phyloP scores from a whole-genome alignment of 2,329 filamentous ascomycete species.

The Thelonectria olida region DNA sequence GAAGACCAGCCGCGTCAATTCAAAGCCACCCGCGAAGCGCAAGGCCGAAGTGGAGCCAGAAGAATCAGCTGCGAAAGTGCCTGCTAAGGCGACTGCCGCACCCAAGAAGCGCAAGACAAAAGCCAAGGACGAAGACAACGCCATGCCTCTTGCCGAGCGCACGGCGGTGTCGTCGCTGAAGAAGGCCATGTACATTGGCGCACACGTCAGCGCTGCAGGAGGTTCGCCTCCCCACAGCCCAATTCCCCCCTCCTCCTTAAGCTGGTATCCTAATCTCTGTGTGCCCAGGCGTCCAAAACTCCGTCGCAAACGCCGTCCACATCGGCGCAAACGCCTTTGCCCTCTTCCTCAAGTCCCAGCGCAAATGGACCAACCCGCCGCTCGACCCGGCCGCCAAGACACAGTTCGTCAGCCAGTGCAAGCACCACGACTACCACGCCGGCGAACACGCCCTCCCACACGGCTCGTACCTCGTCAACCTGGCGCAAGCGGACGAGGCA shows the following conservation, averaged over 20 bases:
- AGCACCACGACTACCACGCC: slow-evolving; percentile 75
- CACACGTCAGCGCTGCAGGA: slow-evolving; percentile 90
- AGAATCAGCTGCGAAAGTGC: neutral
- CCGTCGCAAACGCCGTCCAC: slow-evolving; percentile 78
- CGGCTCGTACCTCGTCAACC: slow-evolving; percentile 95
- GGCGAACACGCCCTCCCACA: slow-evolving; percentile 84
- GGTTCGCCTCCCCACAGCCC: slow-evolving; percentile 62
- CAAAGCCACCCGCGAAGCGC: slow-evolving; percentile 42
- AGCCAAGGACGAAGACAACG: slow-evolving; percentile 50
- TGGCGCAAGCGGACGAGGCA: slow-evolving; percentile 81
- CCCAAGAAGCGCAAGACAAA: slow-evolving; percentile 57
- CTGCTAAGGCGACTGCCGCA: slow-evolving; percentile 30
- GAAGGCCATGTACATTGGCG: slow-evolving; percentile 82
- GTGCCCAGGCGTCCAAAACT: slow-evolving; percentile 82
- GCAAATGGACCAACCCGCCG: slow-evolving; percentile 90
- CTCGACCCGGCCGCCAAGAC: slow-evolving; percentile 73
- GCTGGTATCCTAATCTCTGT: neutral
- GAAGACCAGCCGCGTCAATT: slow-evolving; percentile 38
- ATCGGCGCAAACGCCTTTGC: slow-evolving; percentile 95
- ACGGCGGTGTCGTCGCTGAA: slow-evolving; percentile 72
- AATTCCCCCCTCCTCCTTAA: too few species aligned
- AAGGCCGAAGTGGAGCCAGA: slow-evolving; percentile 41
- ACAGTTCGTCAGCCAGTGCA: slow-evolving; percentile 75
- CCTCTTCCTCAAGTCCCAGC: slow-evolving; percentile 93
- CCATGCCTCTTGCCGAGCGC: slow-evolving; percentile 73